phyloP scores from a whole-genome alignment of 2,329 filamentous ascomycete genomes.

The Penicillium expansum region DNA sequence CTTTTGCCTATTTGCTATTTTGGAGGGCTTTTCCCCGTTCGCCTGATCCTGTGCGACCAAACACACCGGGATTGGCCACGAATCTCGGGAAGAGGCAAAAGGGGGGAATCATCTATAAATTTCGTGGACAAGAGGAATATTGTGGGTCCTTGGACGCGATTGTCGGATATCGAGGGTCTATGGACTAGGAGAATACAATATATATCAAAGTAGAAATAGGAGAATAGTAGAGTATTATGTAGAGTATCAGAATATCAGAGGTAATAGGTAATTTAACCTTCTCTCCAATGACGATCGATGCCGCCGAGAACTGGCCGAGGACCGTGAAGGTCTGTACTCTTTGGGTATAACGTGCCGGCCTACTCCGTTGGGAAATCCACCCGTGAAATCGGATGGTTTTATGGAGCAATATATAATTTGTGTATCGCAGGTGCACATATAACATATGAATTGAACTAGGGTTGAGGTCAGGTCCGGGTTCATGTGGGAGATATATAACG shows the following conservation, averaged over 20 bases:
- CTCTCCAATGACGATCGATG: conserved; percentile 25
- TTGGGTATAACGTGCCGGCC: conserved; percentile 19
- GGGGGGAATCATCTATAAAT: not conserved
- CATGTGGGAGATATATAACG: not conserved
- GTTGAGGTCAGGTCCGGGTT: not conserved
- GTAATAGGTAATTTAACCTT: conserved; percentile 21
- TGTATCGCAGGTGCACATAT: too few species aligned
- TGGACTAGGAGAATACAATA: not conserved
- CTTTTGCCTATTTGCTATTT: not conserved
- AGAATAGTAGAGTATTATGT: not conserved
- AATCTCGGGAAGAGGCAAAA: not conserved
- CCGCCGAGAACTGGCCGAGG: conserved; percentile 22
- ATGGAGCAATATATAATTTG: not conserved
- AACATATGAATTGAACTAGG: not conserved
- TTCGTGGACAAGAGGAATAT: not conserved
- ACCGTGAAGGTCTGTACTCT: conserved; percentile 17
- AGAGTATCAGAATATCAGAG: not conserved
- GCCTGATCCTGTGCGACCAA: conserved; percentile 9
- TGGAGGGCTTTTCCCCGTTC: conserved; percentile 3
- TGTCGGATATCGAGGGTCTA: not conserved
- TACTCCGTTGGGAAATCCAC: conserved; percentile 2
- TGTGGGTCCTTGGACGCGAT: not conserved
- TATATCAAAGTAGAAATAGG: not conserved
- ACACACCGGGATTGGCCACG: not conserved
- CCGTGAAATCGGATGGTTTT: not conserved